These are phyloP conservation scores for Zygoascus meyerae DNA, from an alignment of 1,139 yeast species.

Conservation along the genomic window DNA sequence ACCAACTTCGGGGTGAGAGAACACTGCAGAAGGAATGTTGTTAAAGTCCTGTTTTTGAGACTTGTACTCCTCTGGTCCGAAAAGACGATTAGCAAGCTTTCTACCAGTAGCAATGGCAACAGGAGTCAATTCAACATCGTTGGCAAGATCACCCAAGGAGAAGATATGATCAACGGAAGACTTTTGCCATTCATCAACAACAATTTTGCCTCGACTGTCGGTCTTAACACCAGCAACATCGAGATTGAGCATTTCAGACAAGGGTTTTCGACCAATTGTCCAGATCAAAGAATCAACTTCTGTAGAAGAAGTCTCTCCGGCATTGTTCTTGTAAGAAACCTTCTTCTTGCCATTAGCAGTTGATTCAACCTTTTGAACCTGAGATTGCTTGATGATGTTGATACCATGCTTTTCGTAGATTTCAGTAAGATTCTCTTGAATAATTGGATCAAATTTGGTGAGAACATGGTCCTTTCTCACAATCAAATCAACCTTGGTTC, in stretches of 20 bases:
- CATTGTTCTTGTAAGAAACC: constrained; percentile 43
- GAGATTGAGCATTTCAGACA: constrained; percentile 59
- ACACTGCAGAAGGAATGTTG: constrained; percentile 85
- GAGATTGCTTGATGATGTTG: constrained; percentile 62
- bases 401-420: constrained; percentile 76
- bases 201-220: constrained; percentile 52
- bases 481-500: constrained; percentile 79
- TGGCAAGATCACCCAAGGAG: constrained; percentile 88
- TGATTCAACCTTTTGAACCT: constrained; percentile 58
- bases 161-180: constrained; percentile 66
- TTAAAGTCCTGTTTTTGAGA: constrained; percentile 71
- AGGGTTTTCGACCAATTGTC: constrained; percentile 89
- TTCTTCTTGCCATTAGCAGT: constrained; percentile 56
- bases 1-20: constrained; percentile 97
- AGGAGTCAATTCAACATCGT: constrained; percentile 82
- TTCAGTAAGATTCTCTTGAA: constrained; percentile 73
- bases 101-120: constrained; percentile 99
- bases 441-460: constrained; percentile 78
- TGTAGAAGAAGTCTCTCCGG: constrained; percentile 41
- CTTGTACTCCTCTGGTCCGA: constrained; percentile 68
- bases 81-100: constrained; percentile 80
- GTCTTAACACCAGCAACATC: constrained; percentile 68
- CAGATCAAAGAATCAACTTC: constrained; percentile 81
- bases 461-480: constrained; percentile 88
- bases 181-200: constrained; percentile 83